These are phyloP conservation scores for Cystobasidium sp. DNA, from an alignment of 1,284 basidiomycete species.

Conservation along the genomic window DNA sequence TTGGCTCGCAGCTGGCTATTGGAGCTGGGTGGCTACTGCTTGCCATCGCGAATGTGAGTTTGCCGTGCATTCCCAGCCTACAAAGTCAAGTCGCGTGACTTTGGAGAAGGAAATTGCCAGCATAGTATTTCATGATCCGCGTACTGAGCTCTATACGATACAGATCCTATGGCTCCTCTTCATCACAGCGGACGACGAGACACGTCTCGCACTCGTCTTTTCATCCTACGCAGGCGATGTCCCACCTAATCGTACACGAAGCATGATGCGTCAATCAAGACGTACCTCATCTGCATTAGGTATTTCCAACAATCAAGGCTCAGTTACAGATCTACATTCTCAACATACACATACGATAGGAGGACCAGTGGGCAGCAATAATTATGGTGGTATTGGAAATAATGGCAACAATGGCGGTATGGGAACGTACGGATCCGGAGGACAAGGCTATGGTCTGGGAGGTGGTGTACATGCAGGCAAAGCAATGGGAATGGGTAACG, in stretches of 20 bases:
- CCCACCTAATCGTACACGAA: conserved; percentile 42
- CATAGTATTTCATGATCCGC: too few species aligned
- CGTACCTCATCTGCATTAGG: conserved; percentile 33
- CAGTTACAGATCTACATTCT: conserved; percentile 20
- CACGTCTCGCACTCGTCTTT: conserved; percentile 78
- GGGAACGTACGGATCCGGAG: conserved; percentile 27
- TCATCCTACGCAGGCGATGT: conserved; percentile 86
- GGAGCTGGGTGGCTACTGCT: conserved; percentile 93
- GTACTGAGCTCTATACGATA: too few species aligned
- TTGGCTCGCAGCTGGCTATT: conserved; percentile 64
- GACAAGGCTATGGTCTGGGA: conserved; percentile 25
- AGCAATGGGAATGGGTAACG: conserved; percentile 2
- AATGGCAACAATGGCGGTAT: neutral
- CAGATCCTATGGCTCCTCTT: conserved; percentile 93
- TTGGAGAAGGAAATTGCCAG: neutral
- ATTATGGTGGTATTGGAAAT: neutral
- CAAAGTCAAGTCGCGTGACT: neutral
- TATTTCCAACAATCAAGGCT: conserved; percentile 27
- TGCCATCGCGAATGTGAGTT: conserved; percentile 69
- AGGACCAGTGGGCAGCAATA: conserved; percentile 5
- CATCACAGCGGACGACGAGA: conserved; percentile 94
- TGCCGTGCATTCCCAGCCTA: too few species aligned
- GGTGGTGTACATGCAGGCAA: neutral
- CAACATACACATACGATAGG: conserved; percentile 34
- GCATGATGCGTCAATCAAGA: conserved; percentile 34